Base-by-base conservation (phyloP, 2,329 filamentous ascomycete species). In the Didymella arachidicola region DNA sequence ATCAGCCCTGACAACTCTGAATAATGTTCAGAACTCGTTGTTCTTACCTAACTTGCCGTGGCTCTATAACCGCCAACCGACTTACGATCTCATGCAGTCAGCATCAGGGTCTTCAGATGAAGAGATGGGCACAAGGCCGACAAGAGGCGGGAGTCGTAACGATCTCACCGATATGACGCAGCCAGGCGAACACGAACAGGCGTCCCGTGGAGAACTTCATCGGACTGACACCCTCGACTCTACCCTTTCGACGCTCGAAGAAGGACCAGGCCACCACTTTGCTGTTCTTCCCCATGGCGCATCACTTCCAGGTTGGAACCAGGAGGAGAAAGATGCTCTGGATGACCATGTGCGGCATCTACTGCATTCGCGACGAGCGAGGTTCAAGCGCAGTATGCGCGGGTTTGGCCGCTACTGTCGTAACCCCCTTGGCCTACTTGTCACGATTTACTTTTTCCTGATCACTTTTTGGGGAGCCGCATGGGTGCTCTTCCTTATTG, bases 21-120 rank as follows among this genome's bases (percentile, higher is more conserved):
- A 91, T 48, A 96, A 96, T 70, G 88, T 96, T n/a, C 92, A 96
- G 71, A 96, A 96, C 73, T 95, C 92, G 0, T 85, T 96, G 2
- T 96, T 96, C 75, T 80, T 96, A 1, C 92, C 92, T 0, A 89
- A 93, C 64, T 80, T 96, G 27, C 92, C 92, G 30, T 81, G 83
- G 58, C 86, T 87, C 63, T 71, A 95, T 56, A 94, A 95, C 68
- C 86, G 92, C 50, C 84, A 88, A 60, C 91, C 92, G 2, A 93
- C 91, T 0, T 96, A 94, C 72, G 86, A 87, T 44, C 82, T 95
- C 10, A 87, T 87, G 3, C 82, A 84, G 34, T 79, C 72, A 29
- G 73, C 75, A 60, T 68, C 68, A 62, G 60, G 63, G 44, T 71
- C 76, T 39, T 71, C 60, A 6, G 70, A 73, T 41, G 72, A 73